phyloP scores from a whole-genome alignment of 805 yeast species.

The Candida ponderosae region DNA sequence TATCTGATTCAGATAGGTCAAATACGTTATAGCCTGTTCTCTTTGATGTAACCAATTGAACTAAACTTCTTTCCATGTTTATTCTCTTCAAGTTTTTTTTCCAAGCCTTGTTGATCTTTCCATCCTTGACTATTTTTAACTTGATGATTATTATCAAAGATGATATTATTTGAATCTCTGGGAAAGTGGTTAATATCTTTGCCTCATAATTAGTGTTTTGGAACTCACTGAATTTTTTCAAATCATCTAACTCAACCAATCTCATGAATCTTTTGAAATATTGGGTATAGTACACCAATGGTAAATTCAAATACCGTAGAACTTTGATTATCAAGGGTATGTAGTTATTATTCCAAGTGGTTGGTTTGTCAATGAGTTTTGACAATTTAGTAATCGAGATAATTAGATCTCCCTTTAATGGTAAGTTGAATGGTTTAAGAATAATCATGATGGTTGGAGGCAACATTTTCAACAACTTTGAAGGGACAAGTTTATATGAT shows the following conservation, averaged over 20 bases:
- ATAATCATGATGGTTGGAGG: slow-evolving; percentile 28
- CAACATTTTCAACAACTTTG: slow-evolving; percentile 24
- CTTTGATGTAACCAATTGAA: slow-evolving; percentile 8
- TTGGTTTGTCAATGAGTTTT: background rate
- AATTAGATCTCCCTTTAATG: slow-evolving; percentile 29
- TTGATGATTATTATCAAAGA: background rate
- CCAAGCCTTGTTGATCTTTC: slow-evolving; percentile 7
- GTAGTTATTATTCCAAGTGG: slow-evolving; percentile 12
- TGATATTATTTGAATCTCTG: background rate
- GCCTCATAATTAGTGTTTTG: slow-evolving; percentile 1
- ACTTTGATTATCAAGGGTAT: background rate
- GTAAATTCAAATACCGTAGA: background rate
- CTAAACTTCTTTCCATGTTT: slow-evolving; percentile 6
- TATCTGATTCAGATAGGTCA: slow-evolving; percentile 40
- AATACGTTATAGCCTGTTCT: slow-evolving; percentile 28
- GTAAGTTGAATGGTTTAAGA: slow-evolving; percentile 33
- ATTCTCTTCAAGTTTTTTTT: slow-evolving; percentile 12
- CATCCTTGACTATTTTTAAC: no score
- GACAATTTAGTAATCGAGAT: slow-evolving; percentile 15
- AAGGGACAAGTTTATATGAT: slow-evolving; percentile 33
- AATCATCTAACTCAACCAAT: slow-evolving; percentile 13
- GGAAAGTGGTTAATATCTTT: background rate
- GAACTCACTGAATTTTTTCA: background rate
- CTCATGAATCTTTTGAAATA: slow-evolving; percentile 32
- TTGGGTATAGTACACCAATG: slow-evolving; percentile 1